Base-by-base conservation (phyloP, 2,329 filamentous ascomycete species). In the Colletotrichum sp. region DNA sequence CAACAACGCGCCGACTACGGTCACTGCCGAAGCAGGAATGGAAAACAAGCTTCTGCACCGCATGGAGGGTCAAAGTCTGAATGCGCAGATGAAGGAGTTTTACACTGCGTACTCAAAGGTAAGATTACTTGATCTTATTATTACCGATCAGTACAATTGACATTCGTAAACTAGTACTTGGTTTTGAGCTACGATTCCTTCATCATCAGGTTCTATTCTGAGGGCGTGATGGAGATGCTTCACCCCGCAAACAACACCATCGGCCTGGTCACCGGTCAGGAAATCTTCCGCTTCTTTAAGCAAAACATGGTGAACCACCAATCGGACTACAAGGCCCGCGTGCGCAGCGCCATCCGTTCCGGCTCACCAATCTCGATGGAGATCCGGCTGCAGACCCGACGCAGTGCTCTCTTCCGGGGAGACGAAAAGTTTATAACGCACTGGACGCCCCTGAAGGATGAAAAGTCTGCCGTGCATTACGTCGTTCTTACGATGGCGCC, bases 331-430 rank as follows among this genome's bases (percentile, higher is more conserved):
- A 80, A 80, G 73, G 28, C 64, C 5, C 74, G 78, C 12, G 79
- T 81, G 6, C 77, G 79, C 3, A 75, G n/a, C n/a, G 71, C 48
- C 18, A 30, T 76, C 10, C 74, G 74, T 2, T 79, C 78, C 30
- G 84, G 85, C 66, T 79, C 78, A 28, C 84, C 86, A 13, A 78
- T 82, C 64, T 80, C 79, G 34, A 75, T 80, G 4, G 78, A 80
- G 55, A 43, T 81, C 28, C 79, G 80, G 5, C 75, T 81, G 22
- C 79, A 81, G 76, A 81, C 80, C 8, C 72, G 76, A 27, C 78
- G 80, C 28, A 80, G 78, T 34, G 79, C 79, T 22, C 55, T 78
- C 13, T 81, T 81, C 60, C 77, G 80, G 6, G 69, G 75, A 4
- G 80, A 81, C 60, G 76, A 77, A 70, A 71, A 52, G 8, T 76